A percentile compares a stretch with the other conserved stretches of the same genome.
phyloP scores from a whole-genome alignment of 345 rosid species.

The Erucastrum elatum region DNA sequence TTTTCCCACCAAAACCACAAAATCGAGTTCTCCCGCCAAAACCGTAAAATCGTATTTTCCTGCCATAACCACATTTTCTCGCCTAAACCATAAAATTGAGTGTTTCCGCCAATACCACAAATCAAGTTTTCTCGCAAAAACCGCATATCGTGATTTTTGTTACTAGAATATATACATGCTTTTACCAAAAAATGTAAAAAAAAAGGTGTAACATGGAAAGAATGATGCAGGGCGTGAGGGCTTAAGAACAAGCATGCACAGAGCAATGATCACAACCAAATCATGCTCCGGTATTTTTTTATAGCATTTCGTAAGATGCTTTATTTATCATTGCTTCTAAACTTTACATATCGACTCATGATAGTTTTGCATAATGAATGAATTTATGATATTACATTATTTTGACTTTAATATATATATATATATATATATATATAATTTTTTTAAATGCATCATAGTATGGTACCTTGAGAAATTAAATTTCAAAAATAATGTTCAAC shows the following conservation, averaged over 20 bases:
- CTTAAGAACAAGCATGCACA: conserved; percentile 36
- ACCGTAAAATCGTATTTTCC: too few relatives aligned
- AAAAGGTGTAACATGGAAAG: conserved; percentile 1
- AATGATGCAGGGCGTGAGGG: conserved; percentile 36
- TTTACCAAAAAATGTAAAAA: conserved; percentile 19
- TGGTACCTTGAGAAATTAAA: conserved; percentile 18
- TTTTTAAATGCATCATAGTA: conserved; percentile 4
- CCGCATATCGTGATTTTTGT: too few relatives aligned
- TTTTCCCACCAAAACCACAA: too few relatives aligned
- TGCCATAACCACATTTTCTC: too few relatives aligned
- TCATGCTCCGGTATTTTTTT: conserved; percentile 25
- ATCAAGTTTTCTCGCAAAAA: too few relatives aligned
- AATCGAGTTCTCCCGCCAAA: too few relatives aligned
- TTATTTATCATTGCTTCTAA: conserved; percentile 24
- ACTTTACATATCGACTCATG: not conserved
- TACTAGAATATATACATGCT: not conserved
- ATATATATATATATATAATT: too few relatives aligned
- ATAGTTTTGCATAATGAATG: conserved; percentile 7
- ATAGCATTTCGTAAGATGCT: conserved; percentile 17
- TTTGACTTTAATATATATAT: too few relatives aligned
- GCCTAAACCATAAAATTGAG: too few relatives aligned
- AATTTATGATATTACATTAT: not conserved
- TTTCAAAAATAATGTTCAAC: not conserved
- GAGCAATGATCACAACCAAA: conserved; percentile 35
- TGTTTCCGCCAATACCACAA: too few relatives aligned